Percentiles rank a stretch among this genome's conserved stretches.
phyloP scores from a whole-genome alignment of 345 rosid species.

The Viola odorata region DNA sequence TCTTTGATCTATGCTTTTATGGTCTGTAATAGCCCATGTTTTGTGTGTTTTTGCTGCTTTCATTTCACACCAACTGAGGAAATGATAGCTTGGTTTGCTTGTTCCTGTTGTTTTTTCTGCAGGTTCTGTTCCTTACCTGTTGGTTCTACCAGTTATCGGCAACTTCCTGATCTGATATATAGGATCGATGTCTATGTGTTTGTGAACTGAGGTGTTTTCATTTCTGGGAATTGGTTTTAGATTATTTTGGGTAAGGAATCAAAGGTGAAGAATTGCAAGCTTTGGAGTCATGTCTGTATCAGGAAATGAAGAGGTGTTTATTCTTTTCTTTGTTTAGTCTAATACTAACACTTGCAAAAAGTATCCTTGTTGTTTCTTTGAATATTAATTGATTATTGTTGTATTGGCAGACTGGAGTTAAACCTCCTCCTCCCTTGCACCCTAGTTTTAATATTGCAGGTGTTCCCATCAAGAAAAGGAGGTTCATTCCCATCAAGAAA shows the following conservation, averaged over 20 bases:
- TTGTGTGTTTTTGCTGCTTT: too few relatives aligned
- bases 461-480: constrained; percentile 85
- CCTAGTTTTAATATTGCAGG: constrained; percentile 52
- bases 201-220: too few relatives aligned
- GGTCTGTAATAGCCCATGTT: too few relatives aligned
- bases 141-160: too few relatives aligned
- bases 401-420: constrained; percentile 45
- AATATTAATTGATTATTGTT: constrained; percentile 26
- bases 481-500: constrained; percentile 24
- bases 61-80: too few relatives aligned
- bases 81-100: too few relatives aligned
- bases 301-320: constrained; percentile 57
- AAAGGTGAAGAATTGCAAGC: constrained; percentile 12
- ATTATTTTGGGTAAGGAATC: constrained; percentile 11
- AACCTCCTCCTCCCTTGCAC: constrained; percentile 31
- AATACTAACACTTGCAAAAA: constrained; percentile 8
- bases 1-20: too few relatives aligned
- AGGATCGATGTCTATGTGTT: too few relatives aligned
- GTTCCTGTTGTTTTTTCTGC: too few relatives aligned
- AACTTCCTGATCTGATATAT: too few relatives aligned
- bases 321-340: constrained; percentile 8
- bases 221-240: not conserved
- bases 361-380: too few relatives aligned
- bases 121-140: too few relatives aligned
- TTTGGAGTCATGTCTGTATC: constrained; percentile 37